These are phyloP conservation scores for Yarrowia keelungensis DNA, from an alignment of 805 yeast genomes.

Conservation along the genomic window DNA sequence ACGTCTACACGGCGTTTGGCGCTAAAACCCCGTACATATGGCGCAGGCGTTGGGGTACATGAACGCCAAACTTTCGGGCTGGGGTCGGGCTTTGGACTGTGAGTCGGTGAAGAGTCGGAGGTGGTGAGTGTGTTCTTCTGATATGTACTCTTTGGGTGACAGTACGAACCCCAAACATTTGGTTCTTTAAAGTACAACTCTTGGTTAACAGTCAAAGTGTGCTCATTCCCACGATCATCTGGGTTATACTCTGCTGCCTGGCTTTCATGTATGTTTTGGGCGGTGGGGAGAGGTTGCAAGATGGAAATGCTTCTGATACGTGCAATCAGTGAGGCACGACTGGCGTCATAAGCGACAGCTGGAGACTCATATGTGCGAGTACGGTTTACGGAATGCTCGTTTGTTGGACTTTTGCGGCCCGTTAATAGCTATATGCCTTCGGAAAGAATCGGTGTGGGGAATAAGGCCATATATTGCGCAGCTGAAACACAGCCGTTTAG, in stretches of 20 bases:
- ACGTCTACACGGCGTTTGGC: slow-evolving; percentile 23
- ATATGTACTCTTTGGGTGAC: too few species aligned
- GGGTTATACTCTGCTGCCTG: slow-evolving; percentile 20
- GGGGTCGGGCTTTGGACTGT: slow-evolving; percentile 10
- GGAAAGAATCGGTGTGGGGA: slow-evolving; percentile 19
- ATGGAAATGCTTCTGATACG: too few species aligned
- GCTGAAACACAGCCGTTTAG: not conserved
- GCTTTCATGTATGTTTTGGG: slow-evolving; percentile 1
- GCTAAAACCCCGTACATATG: slow-evolving; percentile 23
- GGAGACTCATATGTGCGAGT: too few species aligned
- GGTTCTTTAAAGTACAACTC: too few species aligned
- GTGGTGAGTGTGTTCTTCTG: not conserved
- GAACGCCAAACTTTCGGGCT: slow-evolving; percentile 24
- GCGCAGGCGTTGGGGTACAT: slow-evolving; percentile 36
- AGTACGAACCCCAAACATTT: too few species aligned
- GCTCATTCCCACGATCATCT: not conserved
- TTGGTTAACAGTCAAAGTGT: not conserved
- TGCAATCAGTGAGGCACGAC: not conserved
- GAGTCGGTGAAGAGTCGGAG: not conserved
- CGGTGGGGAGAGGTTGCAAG: too few species aligned
- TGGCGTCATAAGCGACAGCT: too few species aligned
- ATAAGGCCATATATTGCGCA: slow-evolving; percentile 19
- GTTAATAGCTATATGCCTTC: not conserved
- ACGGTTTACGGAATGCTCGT: not conserved
- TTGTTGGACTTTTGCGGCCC: not conserved